These are phyloP conservation scores for Colletotrichum plurivorum DNA, from an alignment of 2,329 filamentous ascomycete species.

Conservation along the genomic window DNA sequence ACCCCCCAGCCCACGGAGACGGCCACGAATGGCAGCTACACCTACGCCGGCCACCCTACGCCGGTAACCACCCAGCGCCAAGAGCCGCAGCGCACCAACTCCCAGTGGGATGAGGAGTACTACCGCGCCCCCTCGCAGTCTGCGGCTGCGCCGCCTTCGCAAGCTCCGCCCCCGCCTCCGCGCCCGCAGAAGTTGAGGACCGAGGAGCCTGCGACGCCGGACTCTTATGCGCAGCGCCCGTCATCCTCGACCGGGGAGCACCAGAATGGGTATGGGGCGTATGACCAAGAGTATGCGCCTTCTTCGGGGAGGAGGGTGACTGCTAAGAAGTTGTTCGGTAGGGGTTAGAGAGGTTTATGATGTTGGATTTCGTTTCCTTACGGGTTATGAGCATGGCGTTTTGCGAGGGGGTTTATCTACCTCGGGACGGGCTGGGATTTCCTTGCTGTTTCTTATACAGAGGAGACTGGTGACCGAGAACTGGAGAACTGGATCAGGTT, in stretches of 20 bases:
- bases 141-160: conserved; percentile 9
- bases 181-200: conserved; percentile 51
- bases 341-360: conserved; percentile 2
- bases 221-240: conserved; percentile 21
- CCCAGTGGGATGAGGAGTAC: conserved; percentile 43
- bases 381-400: background rate
- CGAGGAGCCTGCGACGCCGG: conserved; percentile 38
- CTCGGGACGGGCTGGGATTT: too few relatives aligned
- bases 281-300: conserved; percentile 26
- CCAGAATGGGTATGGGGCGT: conserved; percentile 34
- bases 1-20: conserved; percentile 9
- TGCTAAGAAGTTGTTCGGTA: conserved; percentile 41
- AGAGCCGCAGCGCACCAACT: conserved; percentile 32
- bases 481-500: too few relatives aligned
- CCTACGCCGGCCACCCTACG: conserved; percentile 13
- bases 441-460: too few relatives aligned
- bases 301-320: conserved; percentile 32
- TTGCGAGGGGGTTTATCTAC: too few relatives aligned
- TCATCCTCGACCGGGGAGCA: conserved; percentile 18
- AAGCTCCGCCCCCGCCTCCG: conserved; percentile 49
- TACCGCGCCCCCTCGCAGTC: conserved; percentile 41
- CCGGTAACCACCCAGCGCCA: conserved; percentile 26
- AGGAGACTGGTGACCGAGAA: too few relatives aligned
- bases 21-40: conserved; percentile 28
- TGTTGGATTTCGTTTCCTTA: background rate